Base-by-base conservation (phyloP, 2,329 filamentous ascomycete species). In the Arachnomyces sp. region DNA sequence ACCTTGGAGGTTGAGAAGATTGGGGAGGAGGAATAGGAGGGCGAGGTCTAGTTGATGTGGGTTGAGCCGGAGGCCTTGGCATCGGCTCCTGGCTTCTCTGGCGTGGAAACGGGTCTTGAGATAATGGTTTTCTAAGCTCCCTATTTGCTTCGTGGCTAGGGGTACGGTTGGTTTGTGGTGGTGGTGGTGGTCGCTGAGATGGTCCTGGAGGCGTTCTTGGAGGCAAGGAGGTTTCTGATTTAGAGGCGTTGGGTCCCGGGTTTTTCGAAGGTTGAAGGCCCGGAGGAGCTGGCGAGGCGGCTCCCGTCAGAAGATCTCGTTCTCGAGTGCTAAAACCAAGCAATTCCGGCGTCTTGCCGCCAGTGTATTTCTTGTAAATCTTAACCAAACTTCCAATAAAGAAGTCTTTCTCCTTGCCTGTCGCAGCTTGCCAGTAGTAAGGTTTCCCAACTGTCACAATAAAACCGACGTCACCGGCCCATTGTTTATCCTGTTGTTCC, bases 301-400 rank as follows among this genome's bases (percentile, higher is more conserved):
- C 69, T 32, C 83, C 84, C 28, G 84, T 68, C 34, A 96, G 76
- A 51, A 82, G 74, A 38, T 90, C 86, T 44, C 83, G 70, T 65
- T 95, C 88, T 44, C 75, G 77, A 38, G 78, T 73, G 52, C 90
- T 86, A 59, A 98, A 96, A 6, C 90, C 90, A 40, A 77, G 69
- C 38, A 98, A 72, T 43, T 84, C 77, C 2, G 92, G 92, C 25
- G 79, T 66, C 54, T 82, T 84, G 9, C 90, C 90, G 18, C 86
- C 85, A 1, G 92, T 96, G 59, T 96, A 98, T 65, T 96, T 98
- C 53, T 82, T 82, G 61, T 86, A 98, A 50, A 98, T 95, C 65
- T 96, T 98, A 57, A 96, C 80, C 52, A 96, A 67, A 62, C 89
- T 95, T 28, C 86, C 88, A 55, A 98, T 92, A 64, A 98, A 98